A percentile compares a stretch with the other conserved stretches of the same genome.
phyloP scores from a whole-genome alignment of 2,329 filamentous ascomycete species.

The Exophiala oligosperma region DNA sequence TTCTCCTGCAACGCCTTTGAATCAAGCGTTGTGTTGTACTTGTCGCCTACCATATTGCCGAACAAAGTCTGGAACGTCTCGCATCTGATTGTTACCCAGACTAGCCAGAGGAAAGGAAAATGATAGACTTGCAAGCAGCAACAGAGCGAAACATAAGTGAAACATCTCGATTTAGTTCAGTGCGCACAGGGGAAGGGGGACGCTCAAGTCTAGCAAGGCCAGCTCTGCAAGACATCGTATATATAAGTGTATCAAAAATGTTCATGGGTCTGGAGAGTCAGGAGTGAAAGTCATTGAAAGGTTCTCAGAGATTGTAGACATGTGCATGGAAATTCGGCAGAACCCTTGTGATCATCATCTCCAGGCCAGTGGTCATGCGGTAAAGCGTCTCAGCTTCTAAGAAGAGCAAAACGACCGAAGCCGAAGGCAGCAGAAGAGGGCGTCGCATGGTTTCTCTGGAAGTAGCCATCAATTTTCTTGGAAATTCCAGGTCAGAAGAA shows the following conservation, averaged over 20 bases:
- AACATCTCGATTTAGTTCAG: background rate
- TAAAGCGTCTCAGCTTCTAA: background rate
- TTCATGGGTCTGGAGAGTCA: too few relatives aligned
- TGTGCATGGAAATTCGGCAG: too few relatives aligned
- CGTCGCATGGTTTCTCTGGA: background rate
- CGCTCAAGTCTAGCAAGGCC: too few relatives aligned
- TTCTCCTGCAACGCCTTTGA: too few relatives aligned
- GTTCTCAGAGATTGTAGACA: background rate
- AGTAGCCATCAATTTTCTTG: background rate
- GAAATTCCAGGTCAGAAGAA: background rate
- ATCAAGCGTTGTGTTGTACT: background rate
- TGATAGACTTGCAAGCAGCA: background rate
- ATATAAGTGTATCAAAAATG: too few relatives aligned
- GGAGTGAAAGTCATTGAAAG: background rate
- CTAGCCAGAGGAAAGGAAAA: slow-evolving; percentile 3
- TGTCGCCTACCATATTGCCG: slow-evolving; percentile 17
- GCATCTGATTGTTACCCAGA: slow-evolving; percentile 5
- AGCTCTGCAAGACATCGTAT: too few relatives aligned
- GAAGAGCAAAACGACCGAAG: background rate
- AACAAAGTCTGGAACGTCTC: slow-evolving; percentile 20
- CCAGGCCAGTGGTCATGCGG: background rate
- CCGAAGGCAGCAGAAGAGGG: background rate
- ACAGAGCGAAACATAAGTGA: background rate
- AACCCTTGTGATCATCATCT: background rate
- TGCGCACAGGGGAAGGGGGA: background rate